phyloP scores from a whole-genome alignment of 345 rosid genomes.

The Murraya paniculata region DNA sequence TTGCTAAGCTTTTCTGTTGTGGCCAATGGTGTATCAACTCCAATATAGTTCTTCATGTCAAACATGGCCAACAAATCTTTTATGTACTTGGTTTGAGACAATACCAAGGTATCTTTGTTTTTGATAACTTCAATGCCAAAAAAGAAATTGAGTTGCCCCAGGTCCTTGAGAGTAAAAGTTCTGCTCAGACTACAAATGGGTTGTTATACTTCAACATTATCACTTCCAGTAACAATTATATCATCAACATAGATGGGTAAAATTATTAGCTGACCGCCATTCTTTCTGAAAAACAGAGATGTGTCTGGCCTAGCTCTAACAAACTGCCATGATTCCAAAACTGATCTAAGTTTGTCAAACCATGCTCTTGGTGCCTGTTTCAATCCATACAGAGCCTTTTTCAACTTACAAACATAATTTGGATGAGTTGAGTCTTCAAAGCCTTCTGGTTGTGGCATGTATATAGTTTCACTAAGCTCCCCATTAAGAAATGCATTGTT shows the following conservation, averaged over 20 bases:
- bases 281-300: background rate
- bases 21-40: background rate
- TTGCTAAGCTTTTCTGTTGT: background rate
- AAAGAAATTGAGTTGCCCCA: background rate
- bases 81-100: too few relatives aligned
- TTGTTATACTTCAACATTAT: background rate
- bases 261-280: background rate
- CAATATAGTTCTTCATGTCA: background rate
- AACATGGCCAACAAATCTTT: too few relatives aligned
- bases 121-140: too few relatives aligned
- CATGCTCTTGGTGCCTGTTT: background rate
- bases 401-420: background rate
- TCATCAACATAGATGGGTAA: background rate
- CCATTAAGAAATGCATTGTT: background rate
- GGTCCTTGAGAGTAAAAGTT: background rate
- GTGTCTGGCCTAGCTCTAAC: background rate
- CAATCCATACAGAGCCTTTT: background rate
- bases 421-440: background rate
- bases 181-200: background rate
- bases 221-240: background rate
- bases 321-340: background rate
- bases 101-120: background rate
- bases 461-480: background rate
- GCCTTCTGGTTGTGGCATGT: background rate
- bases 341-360: background rate